Conservation (phyloP, 257 asterid genomes). For the Ehretia macrophylla region DNA sequence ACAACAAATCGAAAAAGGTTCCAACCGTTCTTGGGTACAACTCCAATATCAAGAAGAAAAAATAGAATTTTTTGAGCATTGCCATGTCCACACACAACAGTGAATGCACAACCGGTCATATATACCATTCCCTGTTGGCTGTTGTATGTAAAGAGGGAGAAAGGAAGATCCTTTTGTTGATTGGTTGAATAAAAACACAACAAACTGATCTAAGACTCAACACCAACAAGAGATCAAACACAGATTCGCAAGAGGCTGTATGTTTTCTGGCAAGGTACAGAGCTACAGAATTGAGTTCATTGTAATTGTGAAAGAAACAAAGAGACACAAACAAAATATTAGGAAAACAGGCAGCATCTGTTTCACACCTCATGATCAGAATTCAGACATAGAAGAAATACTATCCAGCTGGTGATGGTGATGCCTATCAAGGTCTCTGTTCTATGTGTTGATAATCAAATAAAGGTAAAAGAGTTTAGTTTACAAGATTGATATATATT, state of each 20-base stretch:
- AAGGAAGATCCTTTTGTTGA: constrained; percentile 2
- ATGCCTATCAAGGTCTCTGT: constrained; percentile 6
- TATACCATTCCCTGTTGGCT: too few species aligned
- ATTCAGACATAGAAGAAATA: background rate
- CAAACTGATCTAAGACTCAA: constrained; percentile 14
- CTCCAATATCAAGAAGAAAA: background rate
- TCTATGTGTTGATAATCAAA: background rate
- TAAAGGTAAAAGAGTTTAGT: background rate
- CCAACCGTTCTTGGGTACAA: background rate
- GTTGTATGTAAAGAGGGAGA: too few species aligned
- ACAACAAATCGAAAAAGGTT: background rate
- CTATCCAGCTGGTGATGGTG: constrained; percentile 8
- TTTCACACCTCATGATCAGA: constrained; percentile 31
- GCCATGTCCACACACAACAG: background rate
- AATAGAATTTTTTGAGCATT: background rate
- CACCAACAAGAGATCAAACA: constrained; percentile 5
- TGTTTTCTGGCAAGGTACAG: too few species aligned
- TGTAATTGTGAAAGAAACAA: constrained; percentile 7
- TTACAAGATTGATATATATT: background rate
- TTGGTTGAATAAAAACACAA: background rate
- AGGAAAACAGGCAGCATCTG: background rate
- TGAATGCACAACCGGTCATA: constrained; percentile 1
- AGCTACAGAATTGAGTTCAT: background rate
- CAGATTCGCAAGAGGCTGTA: background rate
- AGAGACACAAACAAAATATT: background rate